Evolutionary conservation across 495 filamentous ascomycete genomes (phyloP).

Genomic region (Hyaloscypha variabilis): DNA sequence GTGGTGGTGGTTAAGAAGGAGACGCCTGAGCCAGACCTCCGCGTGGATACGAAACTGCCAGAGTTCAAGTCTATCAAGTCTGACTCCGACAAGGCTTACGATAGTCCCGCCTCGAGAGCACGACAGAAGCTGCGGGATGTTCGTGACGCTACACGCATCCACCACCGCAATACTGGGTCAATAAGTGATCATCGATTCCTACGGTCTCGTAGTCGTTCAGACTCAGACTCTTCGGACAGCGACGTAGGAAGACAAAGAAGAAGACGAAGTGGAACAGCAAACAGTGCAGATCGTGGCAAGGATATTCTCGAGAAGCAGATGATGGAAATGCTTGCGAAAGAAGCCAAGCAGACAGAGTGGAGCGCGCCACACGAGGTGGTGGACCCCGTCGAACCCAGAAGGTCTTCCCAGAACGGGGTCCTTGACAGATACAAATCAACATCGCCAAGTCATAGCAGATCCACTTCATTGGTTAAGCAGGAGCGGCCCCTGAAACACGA

Average conservation of each 20-base stretch:
- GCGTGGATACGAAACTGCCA: slow-evolving; percentile 31
- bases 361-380: background rate
- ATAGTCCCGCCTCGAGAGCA: slow-evolving; percentile 35
- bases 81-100: slow-evolving; percentile 24
- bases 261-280: slow-evolving; percentile 27
- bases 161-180: slow-evolving; percentile 42
- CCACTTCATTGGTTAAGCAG: slow-evolving; percentile 21
- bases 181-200: slow-evolving; percentile 11
- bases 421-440: background rate
- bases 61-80: slow-evolving; percentile 31
- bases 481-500: slow-evolving; percentile 10
- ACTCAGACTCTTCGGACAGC: slow-evolving; percentile 28
- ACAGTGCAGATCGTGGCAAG: slow-evolving; percentile 41
- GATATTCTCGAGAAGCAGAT: slow-evolving; percentile 69
- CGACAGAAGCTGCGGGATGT: slow-evolving; percentile 45
- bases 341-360: slow-evolving; percentile 39
- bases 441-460: slow-evolving; percentile 20
- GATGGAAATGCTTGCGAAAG: slow-evolving; percentile 62
- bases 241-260: slow-evolving; percentile 16
- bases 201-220: slow-evolving; percentile 36
- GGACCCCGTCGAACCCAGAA: slow-evolving; percentile 18
- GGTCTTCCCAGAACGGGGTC: background rate
- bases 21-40: slow-evolving; percentile 19
- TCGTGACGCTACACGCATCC: slow-evolving; percentile 48
- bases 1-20: slow-evolving; percentile 8